Conservation (phyloP, 139 green algal genomes). For the Microglena sp. region DNA sequence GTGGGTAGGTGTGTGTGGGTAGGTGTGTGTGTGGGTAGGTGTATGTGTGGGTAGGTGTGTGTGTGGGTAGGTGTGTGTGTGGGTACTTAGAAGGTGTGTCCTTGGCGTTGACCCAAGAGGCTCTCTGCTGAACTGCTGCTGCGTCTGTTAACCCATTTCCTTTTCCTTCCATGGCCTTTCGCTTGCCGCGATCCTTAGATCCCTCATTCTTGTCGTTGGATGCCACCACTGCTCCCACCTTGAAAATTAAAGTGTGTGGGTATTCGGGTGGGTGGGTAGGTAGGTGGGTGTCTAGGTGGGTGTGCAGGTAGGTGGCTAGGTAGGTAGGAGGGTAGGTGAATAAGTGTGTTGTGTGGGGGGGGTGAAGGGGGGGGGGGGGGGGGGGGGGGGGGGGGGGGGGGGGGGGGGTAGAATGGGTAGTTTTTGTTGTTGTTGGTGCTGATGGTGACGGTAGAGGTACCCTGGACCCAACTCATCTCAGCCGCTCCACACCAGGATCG, state of each 20-base stretch:
- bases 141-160: not conserved
- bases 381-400: no score
- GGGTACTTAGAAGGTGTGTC: no score
- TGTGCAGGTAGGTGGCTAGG: not conserved
- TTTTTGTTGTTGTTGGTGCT: no score
- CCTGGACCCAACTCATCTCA: not conserved
- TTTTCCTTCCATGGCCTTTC: conserved; percentile 31
- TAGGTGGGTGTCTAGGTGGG: not conserved
- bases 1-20: not conserved
- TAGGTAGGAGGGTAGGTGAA: no score
- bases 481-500: conserved; percentile 9
- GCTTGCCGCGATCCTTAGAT: conserved; percentile 33
- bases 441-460: no score
- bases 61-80: not conserved
- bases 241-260: no score
- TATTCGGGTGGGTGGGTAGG: not conserved
- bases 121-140: conserved; percentile 4
- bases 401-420: no score
- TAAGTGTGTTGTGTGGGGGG: not conserved
- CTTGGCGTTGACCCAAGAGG: conserved; percentile 46
- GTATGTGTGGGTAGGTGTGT: not conserved
- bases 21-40: not conserved
- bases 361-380: not conserved
- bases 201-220: conserved; percentile 34
- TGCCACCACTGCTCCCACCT: conserved; percentile 30